These are phyloP conservation scores for Ceratobasidium theobromae DNA, from an alignment of 1,284 basidiomycete genomes.

Conservation along the genomic window DNA sequence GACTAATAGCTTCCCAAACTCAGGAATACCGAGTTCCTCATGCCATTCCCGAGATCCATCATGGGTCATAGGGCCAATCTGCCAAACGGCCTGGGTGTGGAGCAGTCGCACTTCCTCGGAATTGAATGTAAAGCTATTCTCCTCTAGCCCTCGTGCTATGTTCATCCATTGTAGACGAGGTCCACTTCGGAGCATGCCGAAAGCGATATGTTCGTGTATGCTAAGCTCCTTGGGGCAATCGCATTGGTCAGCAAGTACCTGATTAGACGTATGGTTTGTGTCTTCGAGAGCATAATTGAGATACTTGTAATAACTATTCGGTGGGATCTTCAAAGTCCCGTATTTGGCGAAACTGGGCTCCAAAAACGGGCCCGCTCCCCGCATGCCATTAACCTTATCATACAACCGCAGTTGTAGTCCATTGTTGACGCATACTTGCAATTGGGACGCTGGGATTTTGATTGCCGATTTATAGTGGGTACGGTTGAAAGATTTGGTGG, in stretches of 20 bases:
- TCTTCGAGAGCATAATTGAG: constrained; percentile 46
- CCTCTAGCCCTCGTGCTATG: constrained; percentile 48
- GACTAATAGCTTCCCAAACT: constrained; percentile 16
- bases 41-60: constrained; percentile 25
- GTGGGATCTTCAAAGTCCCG: constrained; percentile 43
- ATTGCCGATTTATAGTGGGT: constrained; percentile 44
- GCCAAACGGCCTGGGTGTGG: constrained; percentile 45
- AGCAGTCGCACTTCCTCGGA: constrained; percentile 47
- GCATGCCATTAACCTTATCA: constrained; percentile 20
- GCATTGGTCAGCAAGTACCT: constrained; percentile 48
- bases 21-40: neutral
- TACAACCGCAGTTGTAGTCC: constrained; percentile 41
- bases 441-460: constrained; percentile 40
- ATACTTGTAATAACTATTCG: constrained; percentile 42
- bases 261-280: constrained; percentile 49
- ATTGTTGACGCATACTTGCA: constrained; percentile 44
- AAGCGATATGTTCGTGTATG: constrained; percentile 51
- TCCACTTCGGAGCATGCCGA: constrained; percentile 50
- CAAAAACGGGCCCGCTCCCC: constrained; percentile 34
- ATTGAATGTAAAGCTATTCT: constrained; percentile 45
- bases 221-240: constrained; percentile 45
- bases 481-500: constrained; percentile 46
- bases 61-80: constrained; percentile 26
- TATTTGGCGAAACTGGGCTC: constrained; percentile 34
- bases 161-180: constrained; percentile 53